These are phyloP conservation scores for Madurella mycetomatis DNA, from an alignment of 2,329 filamentous ascomycete species.

Conservation along the genomic window DNA sequence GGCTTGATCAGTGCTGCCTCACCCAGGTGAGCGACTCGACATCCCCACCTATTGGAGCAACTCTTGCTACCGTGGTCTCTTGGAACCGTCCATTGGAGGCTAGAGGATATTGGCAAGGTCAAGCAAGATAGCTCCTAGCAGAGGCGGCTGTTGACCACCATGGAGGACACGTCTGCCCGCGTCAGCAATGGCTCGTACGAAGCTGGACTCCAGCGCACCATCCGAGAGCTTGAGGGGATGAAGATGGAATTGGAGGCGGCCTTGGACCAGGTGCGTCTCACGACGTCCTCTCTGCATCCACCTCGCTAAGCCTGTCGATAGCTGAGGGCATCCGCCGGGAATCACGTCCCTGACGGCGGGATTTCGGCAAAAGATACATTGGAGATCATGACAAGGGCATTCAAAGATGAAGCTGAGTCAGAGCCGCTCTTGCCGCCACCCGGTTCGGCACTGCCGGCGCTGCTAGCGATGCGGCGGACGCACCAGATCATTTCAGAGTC, in stretches of 20 bases:
- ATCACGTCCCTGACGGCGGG: constrained; percentile 14
- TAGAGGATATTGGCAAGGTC: too few species aligned
- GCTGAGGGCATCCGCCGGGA: constrained; percentile 11
- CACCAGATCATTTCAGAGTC: constrained; percentile 62
- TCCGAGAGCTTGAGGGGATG: constrained; percentile 60
- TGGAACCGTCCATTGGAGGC: too few species aligned
- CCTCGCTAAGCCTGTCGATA: constrained; percentile 12
- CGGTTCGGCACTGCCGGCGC: constrained; percentile 64
- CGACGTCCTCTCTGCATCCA: neutral
- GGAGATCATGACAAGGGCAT: constrained; percentile 58
- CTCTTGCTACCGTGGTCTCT: too few species aligned
- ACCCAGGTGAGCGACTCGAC: too few species aligned
- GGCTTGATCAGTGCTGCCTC: too few species aligned
- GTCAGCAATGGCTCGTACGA: constrained; percentile 40
- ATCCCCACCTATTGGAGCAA: too few species aligned
- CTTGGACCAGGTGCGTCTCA: constrained; percentile 24
- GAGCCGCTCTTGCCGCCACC: constrained; percentile 63
- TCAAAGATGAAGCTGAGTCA: constrained; percentile 56
- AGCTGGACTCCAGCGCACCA: constrained; percentile 59
- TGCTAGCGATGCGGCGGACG: constrained; percentile 66
- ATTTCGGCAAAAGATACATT: constrained; percentile 32
- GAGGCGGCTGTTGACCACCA: constrained; percentile 2
- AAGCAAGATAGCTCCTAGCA: neutral
- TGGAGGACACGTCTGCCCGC: constrained; percentile 29
- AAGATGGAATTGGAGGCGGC: constrained; percentile 43